These are phyloP conservation scores for Fusarium abutilonis DNA, from an alignment of 2,329 filamentous ascomycete genomes.

Conservation along the genomic window DNA sequence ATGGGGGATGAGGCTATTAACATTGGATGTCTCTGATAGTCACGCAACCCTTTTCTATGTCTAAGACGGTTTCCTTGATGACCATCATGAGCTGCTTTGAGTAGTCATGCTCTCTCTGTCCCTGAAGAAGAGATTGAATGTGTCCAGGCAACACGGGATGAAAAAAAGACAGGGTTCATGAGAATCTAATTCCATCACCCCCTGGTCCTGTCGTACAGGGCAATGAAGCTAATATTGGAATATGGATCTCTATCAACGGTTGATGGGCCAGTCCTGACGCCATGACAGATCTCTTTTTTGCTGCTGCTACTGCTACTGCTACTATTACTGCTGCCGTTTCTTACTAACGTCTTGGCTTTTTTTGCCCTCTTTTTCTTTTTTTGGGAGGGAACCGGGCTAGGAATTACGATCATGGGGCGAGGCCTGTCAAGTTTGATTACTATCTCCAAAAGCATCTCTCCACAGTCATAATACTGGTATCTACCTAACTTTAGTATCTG, in stretches of 20 bases:
- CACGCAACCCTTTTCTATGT: slow-evolving; percentile 16
- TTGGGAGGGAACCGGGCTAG: slow-evolving; percentile 15
- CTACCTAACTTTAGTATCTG: neutral
- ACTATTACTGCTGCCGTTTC: neutral
- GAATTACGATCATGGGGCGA: slow-evolving; percentile 33
- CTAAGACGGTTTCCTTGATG: slow-evolving; percentile 2
- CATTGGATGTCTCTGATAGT: slow-evolving; percentile 10
- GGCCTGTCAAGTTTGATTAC: slow-evolving; percentile 22
- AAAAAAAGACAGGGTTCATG: slow-evolving; percentile 4
- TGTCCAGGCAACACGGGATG: neutral
- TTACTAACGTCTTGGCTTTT: slow-evolving; percentile 27
- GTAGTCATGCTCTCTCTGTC: neutral
- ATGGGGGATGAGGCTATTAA: slow-evolving; percentile 4
- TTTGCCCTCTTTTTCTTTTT: no score
- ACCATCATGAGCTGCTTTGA: slow-evolving; percentile 2
- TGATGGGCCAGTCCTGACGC: slow-evolving; percentile 28
- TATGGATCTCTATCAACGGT: slow-evolving; percentile 4
- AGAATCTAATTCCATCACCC: slow-evolving; percentile 16
- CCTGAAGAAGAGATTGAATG: slow-evolving; percentile 5
- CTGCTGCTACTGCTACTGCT: neutral
- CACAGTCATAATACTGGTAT: neutral
- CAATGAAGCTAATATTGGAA: slow-evolving; percentile 32
- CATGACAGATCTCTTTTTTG: slow-evolving; percentile 21
- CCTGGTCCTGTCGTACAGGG: slow-evolving; percentile 35
- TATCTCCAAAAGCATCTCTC: slow-evolving; percentile 8